Conservation (phyloP, 2,329 filamentous ascomycete genomes). For the Fusarium drepaniforme region DNA sequence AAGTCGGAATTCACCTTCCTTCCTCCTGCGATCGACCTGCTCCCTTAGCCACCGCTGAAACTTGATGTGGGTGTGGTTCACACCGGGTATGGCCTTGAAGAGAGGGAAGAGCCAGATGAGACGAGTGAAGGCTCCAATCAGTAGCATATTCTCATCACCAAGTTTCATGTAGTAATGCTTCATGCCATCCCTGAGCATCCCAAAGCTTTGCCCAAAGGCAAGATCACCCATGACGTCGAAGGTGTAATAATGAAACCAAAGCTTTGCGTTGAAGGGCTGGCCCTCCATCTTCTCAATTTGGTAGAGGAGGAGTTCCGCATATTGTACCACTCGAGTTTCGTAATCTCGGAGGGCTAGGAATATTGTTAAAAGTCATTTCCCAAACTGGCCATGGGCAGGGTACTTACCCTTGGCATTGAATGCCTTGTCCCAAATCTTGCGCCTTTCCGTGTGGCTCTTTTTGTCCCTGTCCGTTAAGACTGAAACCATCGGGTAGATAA, state of each 20-base stretch:
- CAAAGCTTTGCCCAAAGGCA: slow-evolving; percentile 52
- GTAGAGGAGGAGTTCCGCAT: slow-evolving; percentile 40
- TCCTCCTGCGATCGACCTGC: slow-evolving; percentile 23
- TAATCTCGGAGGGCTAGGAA: slow-evolving; percentile 41
- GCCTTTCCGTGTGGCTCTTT: slow-evolving; percentile 45
- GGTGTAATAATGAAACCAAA: slow-evolving; percentile 50
- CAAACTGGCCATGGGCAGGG: too few species aligned
- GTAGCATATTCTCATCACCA: slow-evolving; percentile 38
- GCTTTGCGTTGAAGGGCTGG: slow-evolving; percentile 43
- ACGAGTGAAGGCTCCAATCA: slow-evolving; percentile 39
- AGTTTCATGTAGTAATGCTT: slow-evolving; percentile 45
- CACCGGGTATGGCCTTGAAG: slow-evolving; percentile 14
- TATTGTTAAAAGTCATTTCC: not conserved
- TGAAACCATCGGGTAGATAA: slow-evolving; percentile 45
- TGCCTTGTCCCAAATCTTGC: slow-evolving; percentile 50
- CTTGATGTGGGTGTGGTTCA: slow-evolving; percentile 9
- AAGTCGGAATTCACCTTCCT: not conserved
- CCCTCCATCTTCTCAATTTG: slow-evolving; percentile 27
- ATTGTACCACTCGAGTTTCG: slow-evolving; percentile 43
- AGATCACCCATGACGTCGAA: slow-evolving; percentile 57
- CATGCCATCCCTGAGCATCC: slow-evolving; percentile 47
- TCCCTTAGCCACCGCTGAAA: slow-evolving; percentile 22
- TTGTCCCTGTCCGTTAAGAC: slow-evolving; percentile 49
- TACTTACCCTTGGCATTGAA: slow-evolving; percentile 46
- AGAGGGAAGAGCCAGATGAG: slow-evolving; percentile 30